Conservation (phyloP, 352 stramenopile genomes). For the Phytophthora europaea region DNA sequence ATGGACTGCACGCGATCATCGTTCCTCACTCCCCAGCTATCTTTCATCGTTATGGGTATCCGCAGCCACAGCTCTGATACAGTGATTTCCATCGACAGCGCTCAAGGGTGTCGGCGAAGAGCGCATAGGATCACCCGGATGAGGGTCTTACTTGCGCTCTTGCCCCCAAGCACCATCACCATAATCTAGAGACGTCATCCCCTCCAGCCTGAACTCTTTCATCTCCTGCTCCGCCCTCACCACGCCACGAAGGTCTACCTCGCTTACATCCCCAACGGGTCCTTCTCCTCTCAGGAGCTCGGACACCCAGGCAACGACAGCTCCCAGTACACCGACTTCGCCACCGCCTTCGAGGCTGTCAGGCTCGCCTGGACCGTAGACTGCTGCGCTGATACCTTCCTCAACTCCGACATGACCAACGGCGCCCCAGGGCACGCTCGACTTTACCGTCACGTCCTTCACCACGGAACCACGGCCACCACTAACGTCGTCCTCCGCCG, state of each 20-base stretch:
- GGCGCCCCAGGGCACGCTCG: conserved; percentile 38
- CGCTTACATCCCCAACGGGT: conserved; percentile 46
- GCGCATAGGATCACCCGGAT: neutral
- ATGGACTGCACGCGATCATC: neutral
- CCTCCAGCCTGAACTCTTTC: neutral
- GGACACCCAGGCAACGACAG: conserved; percentile 41
- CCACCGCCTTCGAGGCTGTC: conserved; percentile 33
- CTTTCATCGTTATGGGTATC: neutral
- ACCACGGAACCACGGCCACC: conserved; percentile 22
- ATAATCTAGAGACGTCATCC: neutral
- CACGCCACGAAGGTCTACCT: conserved; percentile 20
- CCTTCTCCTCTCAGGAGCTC: conserved; percentile 42
- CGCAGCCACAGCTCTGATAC: too few relatives aligned
- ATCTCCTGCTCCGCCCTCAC: neutral
- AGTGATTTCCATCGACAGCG: neutral
- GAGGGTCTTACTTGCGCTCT: neutral
- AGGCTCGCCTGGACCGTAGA: conserved; percentile 24
- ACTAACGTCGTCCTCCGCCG: neutral
- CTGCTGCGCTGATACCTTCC: conserved; percentile 22
- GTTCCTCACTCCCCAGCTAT: conserved; percentile 1
- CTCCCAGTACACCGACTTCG: conserved; percentile 44
- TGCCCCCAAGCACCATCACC: neutral
- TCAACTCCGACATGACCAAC: conserved; percentile 30
- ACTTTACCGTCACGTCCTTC: conserved; percentile 42
- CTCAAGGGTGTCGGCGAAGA: neutral